These are phyloP conservation scores for Helianthus tuberosus DNA, from an alignment of 129 eudicot species.

Conservation along the genomic window DNA sequence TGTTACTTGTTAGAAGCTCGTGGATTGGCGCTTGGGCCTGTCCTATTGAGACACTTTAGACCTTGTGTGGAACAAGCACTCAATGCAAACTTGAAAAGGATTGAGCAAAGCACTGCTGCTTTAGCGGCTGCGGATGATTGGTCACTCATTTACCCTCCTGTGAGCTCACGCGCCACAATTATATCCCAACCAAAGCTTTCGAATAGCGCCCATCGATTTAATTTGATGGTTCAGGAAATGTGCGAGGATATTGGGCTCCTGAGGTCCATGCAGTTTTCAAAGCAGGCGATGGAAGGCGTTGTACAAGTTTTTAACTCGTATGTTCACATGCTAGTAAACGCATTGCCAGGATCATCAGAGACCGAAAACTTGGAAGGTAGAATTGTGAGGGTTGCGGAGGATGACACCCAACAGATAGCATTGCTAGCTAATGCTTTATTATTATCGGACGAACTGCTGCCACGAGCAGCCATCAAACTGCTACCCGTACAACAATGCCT, in stretches of 20 bases:
- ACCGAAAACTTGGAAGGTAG: conserved; percentile 75
- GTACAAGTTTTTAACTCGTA: conserved; percentile 70
- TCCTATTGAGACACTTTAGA: conserved; percentile 66
- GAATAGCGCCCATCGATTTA: conserved; percentile 76
- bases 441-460: conserved; percentile 79
- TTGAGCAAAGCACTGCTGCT: conserved; percentile 78
- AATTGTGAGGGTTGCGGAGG: conserved; percentile 69
- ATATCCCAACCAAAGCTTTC: conserved; percentile 74
- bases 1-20: conserved; percentile 79
- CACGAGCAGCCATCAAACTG: conserved; percentile 71
- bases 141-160: conserved; percentile 59
- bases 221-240: conserved; percentile 88
- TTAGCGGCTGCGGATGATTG: conserved; percentile 93
- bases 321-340: conserved; percentile 66
- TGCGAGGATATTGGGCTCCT: conserved; percentile 89
- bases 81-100: conserved; percentile 66
- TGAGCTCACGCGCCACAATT: conserved; percentile 46
- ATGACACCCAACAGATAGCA: conserved; percentile 74
- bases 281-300: conserved; percentile 72
- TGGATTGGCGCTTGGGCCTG: conserved; percentile 86
- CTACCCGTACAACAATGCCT: conserved; percentile 39
- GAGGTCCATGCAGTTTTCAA: conserved; percentile 57
- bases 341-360: conserved; percentile 77
- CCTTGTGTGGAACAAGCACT: conserved; percentile 81
- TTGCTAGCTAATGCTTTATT: conserved; percentile 73